phyloP scores from a whole-genome alignment of 257 asterid species.

The Scutellaria minor region DNA sequence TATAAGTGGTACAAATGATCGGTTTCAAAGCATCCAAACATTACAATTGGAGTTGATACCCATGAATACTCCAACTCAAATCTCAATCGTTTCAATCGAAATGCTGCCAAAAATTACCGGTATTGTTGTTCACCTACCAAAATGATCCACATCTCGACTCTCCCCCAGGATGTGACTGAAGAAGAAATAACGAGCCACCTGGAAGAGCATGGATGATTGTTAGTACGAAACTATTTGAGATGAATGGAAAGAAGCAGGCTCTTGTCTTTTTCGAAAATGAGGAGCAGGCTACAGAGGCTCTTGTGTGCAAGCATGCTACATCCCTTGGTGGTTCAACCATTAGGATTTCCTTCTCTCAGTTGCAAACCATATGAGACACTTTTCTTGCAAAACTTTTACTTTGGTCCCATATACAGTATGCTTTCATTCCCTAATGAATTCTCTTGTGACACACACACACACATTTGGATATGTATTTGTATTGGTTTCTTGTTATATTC shows the following conservation, averaged over 20 bases:
- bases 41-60: slow-evolving; percentile 87
- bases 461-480: neutral
- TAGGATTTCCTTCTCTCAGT: slow-evolving; percentile 93
- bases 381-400: slow-evolving; percentile 7
- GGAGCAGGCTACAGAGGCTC: slow-evolving; percentile 97
- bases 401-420: slow-evolving; percentile 39
- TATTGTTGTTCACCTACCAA: slow-evolving; percentile 98
- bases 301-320: slow-evolving; percentile 96
- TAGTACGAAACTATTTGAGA: slow-evolving; percentile 78
- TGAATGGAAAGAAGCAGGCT: slow-evolving; percentile 96
- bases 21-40: slow-evolving; percentile 85
- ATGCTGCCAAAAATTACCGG: slow-evolving; percentile 92
- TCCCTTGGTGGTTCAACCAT: slow-evolving; percentile 82
- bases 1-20: slow-evolving; percentile 87
- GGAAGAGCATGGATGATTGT: slow-evolving; percentile 85
- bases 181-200: slow-evolving; percentile 74
- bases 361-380: slow-evolving; percentile 73
- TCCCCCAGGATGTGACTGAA: slow-evolving; percentile 82
- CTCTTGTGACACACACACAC: slow-evolving; percentile 18
- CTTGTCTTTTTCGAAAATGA: slow-evolving; percentile 87
- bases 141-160: slow-evolving; percentile 94
- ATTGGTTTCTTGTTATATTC: neutral
- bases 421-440: slow-evolving; percentile 29
- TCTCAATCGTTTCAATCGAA: slow-evolving; percentile 93
- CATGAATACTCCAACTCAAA: slow-evolving; percentile 92